Conservation (phyloP, 2,329 filamentous ascomycete genomes). For the Fusarium citri region DNA sequence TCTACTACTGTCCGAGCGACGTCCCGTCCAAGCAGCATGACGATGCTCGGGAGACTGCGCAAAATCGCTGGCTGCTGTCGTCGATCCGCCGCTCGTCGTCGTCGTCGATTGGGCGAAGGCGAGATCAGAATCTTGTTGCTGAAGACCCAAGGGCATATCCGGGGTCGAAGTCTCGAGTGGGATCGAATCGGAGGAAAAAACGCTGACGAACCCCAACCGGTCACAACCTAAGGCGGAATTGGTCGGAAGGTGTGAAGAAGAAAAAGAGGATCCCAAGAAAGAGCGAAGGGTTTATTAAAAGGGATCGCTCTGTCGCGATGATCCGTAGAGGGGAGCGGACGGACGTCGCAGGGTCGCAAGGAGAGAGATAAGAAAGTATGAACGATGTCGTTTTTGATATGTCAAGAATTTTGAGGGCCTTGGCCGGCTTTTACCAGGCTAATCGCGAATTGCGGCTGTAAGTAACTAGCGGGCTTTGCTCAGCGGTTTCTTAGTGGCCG, state of each 20-base stretch:
- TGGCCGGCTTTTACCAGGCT: slow-evolving; percentile 9
- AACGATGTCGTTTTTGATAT: slow-evolving; percentile 34
- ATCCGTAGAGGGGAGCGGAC: slow-evolving; percentile 10
- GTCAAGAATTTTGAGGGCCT: slow-evolving; percentile 39
- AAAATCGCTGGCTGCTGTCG: slow-evolving; percentile 39
- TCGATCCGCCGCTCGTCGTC: slow-evolving; percentile 28
- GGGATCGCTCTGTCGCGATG: slow-evolving; percentile 20
- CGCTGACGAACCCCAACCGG: slow-evolving; percentile 11
- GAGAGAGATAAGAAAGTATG: slow-evolving; percentile 27
- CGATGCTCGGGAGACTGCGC: slow-evolving; percentile 45
- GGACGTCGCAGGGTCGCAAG: slow-evolving; percentile 32
- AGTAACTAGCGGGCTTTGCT: slow-evolving; percentile 20
- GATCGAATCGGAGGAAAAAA: slow-evolving; percentile 10
- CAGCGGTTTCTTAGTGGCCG: slow-evolving; percentile 29
- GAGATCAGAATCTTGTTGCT: slow-evolving; percentile 41
- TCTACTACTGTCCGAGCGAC: slow-evolving; percentile 45
- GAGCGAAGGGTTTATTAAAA: neutral
- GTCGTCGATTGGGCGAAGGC: slow-evolving; percentile 40
- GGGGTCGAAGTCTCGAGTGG: slow-evolving; percentile 6
- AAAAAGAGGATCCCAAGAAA: slow-evolving; percentile 27
- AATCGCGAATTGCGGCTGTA: slow-evolving; percentile 38
- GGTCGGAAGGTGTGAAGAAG: slow-evolving; percentile 15
- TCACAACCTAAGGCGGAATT: slow-evolving; percentile 28
- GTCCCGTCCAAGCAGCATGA: slow-evolving; percentile 49
- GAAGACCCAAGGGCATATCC: slow-evolving; percentile 46